Evolutionary conservation across 176 grass and related monocot species (phyloP).

Genomic region (Puccinellia tenuiflora): DNA sequence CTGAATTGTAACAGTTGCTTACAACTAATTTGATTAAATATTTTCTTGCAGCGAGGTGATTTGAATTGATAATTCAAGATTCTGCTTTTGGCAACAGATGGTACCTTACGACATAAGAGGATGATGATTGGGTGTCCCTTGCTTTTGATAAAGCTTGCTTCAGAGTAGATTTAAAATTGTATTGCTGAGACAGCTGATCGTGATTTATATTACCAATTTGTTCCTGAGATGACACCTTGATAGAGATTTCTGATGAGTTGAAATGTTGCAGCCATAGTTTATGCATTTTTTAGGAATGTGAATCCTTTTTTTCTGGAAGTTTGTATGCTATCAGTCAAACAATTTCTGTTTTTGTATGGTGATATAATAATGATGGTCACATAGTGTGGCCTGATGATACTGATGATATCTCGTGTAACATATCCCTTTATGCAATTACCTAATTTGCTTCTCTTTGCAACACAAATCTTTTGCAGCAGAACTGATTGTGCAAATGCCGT

Average conservation of each 20-base stretch:
- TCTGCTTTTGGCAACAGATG: not conserved
- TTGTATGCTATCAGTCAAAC: not conserved
- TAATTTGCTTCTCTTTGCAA: not conserved
- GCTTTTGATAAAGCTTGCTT: not conserved
- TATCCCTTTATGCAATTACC: not conserved
- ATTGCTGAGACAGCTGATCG: not conserved
- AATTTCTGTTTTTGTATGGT: not conserved
- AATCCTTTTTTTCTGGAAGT: not conserved
- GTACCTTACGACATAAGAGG: not conserved
- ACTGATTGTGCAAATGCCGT: not conserved
- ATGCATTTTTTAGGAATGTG: not conserved
- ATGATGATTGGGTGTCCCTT: not conserved
- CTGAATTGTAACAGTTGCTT: not conserved
- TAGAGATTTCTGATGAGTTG: too few species aligned
- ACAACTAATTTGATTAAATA: not conserved
- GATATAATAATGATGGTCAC: not conserved
- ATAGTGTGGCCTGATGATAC: not conserved
- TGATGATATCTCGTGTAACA: not conserved
- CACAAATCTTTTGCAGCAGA: not conserved
- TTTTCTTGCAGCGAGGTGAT: not conserved
- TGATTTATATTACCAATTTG: not conserved
- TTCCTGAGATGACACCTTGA: not conserved
- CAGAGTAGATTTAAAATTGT: not conserved
- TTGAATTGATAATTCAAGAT: not conserved
- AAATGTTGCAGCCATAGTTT: not conserved